These are phyloP conservation scores for Cystobasidium slooffiae DNA, from an alignment of 1,284 basidiomycete species.

Conservation along the genomic window DNA sequence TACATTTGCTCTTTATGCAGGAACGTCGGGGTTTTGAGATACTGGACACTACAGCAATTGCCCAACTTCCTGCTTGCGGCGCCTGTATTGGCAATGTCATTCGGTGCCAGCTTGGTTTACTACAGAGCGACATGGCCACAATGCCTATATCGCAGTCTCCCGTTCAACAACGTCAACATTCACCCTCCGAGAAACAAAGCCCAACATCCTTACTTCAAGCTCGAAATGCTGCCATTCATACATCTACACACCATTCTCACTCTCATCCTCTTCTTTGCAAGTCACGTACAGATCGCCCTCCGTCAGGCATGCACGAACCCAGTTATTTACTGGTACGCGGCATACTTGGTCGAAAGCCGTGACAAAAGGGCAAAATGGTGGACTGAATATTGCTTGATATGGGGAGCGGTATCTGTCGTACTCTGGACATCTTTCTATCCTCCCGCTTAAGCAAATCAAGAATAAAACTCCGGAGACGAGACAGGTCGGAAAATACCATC, in stretches of 20 bases:
- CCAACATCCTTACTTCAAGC: slow-evolving; percentile 26
- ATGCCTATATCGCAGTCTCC: slow-evolving; percentile 19
- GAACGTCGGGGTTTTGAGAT: slow-evolving; percentile 80
- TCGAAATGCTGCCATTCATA: slow-evolving; percentile 62
- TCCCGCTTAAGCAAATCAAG: slow-evolving; percentile 68
- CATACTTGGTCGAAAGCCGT: slow-evolving; percentile 61
- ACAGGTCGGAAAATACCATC: no score
- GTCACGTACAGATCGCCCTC: slow-evolving; percentile 89
- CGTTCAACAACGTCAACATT: slow-evolving; percentile 18
- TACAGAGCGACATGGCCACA: slow-evolving; percentile 39
- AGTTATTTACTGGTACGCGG: slow-evolving; percentile 80
- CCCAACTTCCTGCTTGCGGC: slow-evolving; percentile 84
- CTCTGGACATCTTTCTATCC: slow-evolving; percentile 87
- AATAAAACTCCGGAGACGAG: no score
- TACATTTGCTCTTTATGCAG: slow-evolving; percentile 50
- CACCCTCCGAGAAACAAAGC: background rate
- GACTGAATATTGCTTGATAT: slow-evolving; percentile 74
- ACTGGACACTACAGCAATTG: slow-evolving; percentile 80
- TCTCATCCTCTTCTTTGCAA: slow-evolving; percentile 71
- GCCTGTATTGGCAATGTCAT: slow-evolving; percentile 61
- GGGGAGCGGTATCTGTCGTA: slow-evolving; percentile 73
- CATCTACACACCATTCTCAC: slow-evolving; percentile 60
- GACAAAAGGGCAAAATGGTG: slow-evolving; percentile 58
- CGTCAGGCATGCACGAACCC: slow-evolving; percentile 80
- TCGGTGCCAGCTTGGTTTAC: slow-evolving; percentile 47